Evolutionary conservation across 1,284 basidiomycete genomes (phyloP).

Genomic region (Retiboletus flavoniger): DNA sequence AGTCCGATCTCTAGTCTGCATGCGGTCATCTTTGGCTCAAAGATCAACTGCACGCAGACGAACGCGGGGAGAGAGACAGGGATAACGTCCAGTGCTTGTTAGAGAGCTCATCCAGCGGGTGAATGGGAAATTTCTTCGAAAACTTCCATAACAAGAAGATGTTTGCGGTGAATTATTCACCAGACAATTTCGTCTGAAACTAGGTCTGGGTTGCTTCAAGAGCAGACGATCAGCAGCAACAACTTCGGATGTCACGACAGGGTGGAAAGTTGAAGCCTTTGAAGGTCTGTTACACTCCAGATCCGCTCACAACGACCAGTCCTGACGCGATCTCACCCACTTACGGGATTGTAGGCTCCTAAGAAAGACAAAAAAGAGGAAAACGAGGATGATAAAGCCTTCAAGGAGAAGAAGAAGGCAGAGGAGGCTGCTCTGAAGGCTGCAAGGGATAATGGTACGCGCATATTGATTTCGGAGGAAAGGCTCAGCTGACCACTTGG

Average conservation of each 20-base stretch:
- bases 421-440: conserved; percentile 69
- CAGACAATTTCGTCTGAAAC: conserved; percentile 4
- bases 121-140: too few relatives aligned
- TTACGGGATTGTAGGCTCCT: conserved; percentile 49
- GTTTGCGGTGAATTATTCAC: not conserved
- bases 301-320: not conserved
- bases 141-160: conserved; percentile 8
- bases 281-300: conserved; percentile 42
- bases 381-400: conserved; percentile 66
- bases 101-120: too few relatives aligned
- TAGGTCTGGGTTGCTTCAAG: not conserved
- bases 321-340: not conserved
- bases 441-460: conserved; percentile 64
- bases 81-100: too few relatives aligned
- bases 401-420: conserved; percentile 72
- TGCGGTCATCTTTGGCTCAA: too few relatives aligned
- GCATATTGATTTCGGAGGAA: not conserved
- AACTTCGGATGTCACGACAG: conserved; percentile 64
- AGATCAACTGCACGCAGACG: too few relatives aligned
- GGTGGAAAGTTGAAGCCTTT: conserved; percentile 80
- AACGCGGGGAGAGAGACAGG: too few relatives aligned
- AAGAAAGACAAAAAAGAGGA: conserved; percentile 77
- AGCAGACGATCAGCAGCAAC: not conserved
- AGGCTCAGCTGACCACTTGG: not conserved
- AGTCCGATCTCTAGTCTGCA: too few relatives aligned